These are phyloP conservation scores for Collybia nuda DNA, from an alignment of 768 basidiomycete species.

Conservation along the genomic window DNA sequence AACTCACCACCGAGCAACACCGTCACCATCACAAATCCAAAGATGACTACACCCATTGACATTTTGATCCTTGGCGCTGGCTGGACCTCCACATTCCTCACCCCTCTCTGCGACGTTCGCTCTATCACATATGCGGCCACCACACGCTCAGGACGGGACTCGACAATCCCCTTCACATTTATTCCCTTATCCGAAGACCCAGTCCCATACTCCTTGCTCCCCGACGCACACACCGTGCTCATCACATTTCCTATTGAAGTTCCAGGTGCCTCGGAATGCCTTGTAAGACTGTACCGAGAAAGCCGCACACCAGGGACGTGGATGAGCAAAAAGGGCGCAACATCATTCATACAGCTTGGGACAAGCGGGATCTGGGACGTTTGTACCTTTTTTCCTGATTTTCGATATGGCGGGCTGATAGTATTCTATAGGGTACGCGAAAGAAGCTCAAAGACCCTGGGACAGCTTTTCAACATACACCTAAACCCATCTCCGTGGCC, in stretches of 20 bases:
- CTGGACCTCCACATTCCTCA: constrained; percentile 63
- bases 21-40: too few relatives aligned
- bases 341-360: constrained; percentile 61
- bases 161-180: constrained; percentile 56
- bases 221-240: constrained; percentile 52
- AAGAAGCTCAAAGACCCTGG: constrained; percentile 3
- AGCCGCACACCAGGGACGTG: constrained; percentile 24
- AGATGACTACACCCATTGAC: constrained; percentile 30
- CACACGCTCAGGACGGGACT: constrained; percentile 47
- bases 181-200: constrained; percentile 47
- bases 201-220: constrained; percentile 44
- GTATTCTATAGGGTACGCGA: constrained; percentile 10
- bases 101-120: constrained; percentile 46
- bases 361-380: constrained; percentile 64
- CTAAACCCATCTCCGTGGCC: constrained; percentile 1
- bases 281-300: constrained; percentile 45
- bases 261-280: constrained; percentile 41
- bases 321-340: constrained; percentile 7
- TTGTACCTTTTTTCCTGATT: constrained; percentile 18
- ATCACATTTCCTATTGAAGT: constrained; percentile 56
- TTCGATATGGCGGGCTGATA: neutral
- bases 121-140: constrained; percentile 49
- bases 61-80: constrained; percentile 66
- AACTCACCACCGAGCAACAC: too few relatives aligned
- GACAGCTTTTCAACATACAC: too few relatives aligned